Conservation (phyloP, 78 protist genomes). For the Mastigamoeba balamuthi region DNA sequence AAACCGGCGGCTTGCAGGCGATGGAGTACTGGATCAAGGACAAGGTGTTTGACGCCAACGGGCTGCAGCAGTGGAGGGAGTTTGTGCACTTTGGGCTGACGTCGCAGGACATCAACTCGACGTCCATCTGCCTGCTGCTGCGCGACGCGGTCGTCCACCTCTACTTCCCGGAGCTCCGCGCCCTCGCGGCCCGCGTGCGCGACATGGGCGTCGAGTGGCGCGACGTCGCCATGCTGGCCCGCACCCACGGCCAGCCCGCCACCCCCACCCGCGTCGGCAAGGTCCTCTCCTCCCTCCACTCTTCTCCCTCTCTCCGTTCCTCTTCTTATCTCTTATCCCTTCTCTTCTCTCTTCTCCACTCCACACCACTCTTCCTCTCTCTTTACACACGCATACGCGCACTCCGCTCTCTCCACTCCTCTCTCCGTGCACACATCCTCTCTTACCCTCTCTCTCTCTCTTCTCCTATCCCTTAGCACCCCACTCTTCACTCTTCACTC, state of each 20-base stretch:
- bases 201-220: constrained; percentile 8
- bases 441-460: too few species aligned
- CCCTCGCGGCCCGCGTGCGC: constrained; percentile 6
- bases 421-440: too few species aligned
- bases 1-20: neutral
- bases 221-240: constrained; percentile 71
- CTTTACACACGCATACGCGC: too few species aligned
- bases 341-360: too few species aligned
- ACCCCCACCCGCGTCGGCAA: constrained; percentile 86
- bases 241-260: constrained; percentile 90
- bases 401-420: too few species aligned
- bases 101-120: constrained; percentile 69
- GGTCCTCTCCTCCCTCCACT: too few species aligned
- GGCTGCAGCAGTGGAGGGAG: constrained; percentile 16
- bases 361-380: too few species aligned
- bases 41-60: constrained; percentile 3
- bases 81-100: constrained; percentile 67
- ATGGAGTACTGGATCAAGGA: constrained; percentile 68
- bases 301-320: too few species aligned
- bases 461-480: too few species aligned
- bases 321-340: too few species aligned
- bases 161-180: constrained; percentile 6
- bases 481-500: too few species aligned
- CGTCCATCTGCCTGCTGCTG: constrained; percentile 49
- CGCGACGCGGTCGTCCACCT: constrained; percentile 9